phyloP scores from a whole-genome alignment of 1,139 yeast genomes.

The Geotrichum bryndzae region DNA sequence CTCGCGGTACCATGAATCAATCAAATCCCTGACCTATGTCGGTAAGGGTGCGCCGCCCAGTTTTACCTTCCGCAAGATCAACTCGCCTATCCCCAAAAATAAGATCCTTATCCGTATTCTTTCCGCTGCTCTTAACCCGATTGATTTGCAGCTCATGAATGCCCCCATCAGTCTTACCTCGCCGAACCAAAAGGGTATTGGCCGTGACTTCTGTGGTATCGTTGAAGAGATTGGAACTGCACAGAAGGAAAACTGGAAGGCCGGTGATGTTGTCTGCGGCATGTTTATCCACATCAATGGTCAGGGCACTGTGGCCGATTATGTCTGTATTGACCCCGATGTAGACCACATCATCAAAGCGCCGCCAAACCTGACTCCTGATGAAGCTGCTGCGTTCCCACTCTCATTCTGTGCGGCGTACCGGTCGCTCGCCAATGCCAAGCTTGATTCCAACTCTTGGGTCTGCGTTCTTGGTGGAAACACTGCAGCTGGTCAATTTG shows the following conservation, averaged over 20 bases:
- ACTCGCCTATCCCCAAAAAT: conserved; percentile 40
- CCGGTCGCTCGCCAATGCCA: conserved; percentile 38
- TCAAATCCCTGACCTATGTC: conserved; percentile 26
- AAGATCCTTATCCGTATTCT: conserved; percentile 54
- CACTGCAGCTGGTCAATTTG: conserved; percentile 60
- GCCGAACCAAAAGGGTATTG: conserved; percentile 49
- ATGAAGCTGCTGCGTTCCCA: conserved; percentile 57
- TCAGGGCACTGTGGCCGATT: conserved; percentile 48
- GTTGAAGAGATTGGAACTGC: conserved; percentile 53
- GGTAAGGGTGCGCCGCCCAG: conserved; percentile 25
- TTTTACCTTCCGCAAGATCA: conserved; percentile 39
- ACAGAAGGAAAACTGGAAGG: conserved; percentile 38
- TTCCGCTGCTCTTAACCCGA: conserved; percentile 61
- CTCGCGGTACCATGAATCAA: conserved; percentile 17
- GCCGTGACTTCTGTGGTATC: conserved; percentile 65
- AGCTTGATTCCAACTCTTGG: conserved; percentile 30
- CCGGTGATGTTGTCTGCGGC: conserved; percentile 66
- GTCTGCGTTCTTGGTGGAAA: conserved; percentile 68
- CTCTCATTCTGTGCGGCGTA: conserved; percentile 55
- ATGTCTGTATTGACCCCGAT: conserved; percentile 44
- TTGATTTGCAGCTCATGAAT: conserved; percentile 51
- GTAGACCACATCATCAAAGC: conserved; percentile 37
- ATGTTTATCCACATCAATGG: conserved; percentile 38
- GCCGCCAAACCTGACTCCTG: conserved; percentile 46
- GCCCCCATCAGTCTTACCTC: conserved; percentile 36